These are phyloP conservation scores for Penicillium psychrofluorescens DNA, from an alignment of 495 filamentous ascomycete genomes.

Conservation along the genomic window DNA sequence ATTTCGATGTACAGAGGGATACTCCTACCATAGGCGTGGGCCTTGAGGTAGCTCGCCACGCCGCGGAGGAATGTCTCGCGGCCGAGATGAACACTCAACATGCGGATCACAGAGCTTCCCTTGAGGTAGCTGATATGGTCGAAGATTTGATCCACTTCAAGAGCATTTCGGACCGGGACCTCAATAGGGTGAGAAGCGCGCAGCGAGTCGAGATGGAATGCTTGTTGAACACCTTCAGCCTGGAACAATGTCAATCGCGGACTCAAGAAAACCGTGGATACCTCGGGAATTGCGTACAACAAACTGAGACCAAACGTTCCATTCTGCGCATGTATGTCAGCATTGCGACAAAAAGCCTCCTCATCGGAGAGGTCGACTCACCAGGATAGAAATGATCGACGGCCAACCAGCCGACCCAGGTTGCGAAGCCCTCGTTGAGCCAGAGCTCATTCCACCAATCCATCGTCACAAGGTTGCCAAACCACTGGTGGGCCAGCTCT, in stretches of 20 bases:
- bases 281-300: constrained; percentile 62
- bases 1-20: background rate
- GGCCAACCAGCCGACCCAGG: constrained; percentile 95
- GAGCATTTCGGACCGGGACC: constrained; percentile 79
- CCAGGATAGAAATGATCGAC: constrained; percentile 82
- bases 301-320: constrained; percentile 94
- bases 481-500: constrained; percentile 98
- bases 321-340: constrained; percentile 45
- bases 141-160: constrained; percentile 95
- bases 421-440: constrained; percentile 96
- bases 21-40: constrained; percentile 61
- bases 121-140: constrained; percentile 94
- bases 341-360: background rate
- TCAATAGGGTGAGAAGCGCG: constrained; percentile 92
- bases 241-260: constrained; percentile 35
- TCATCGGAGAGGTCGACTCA: constrained; percentile 16
- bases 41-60: constrained; percentile 80
- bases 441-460: constrained; percentile 92
- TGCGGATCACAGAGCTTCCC: constrained; percentile 89
- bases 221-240: constrained; percentile 86
- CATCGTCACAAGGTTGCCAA: constrained; percentile 82
- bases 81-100: constrained; percentile 83
- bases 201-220: constrained; percentile 79
- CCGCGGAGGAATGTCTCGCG: constrained; percentile 80
- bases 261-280: constrained; percentile 17